Conservation (phyloP, 1,284 basidiomycete genomes). For the Cutaneotrichosporon sp. region DNA sequence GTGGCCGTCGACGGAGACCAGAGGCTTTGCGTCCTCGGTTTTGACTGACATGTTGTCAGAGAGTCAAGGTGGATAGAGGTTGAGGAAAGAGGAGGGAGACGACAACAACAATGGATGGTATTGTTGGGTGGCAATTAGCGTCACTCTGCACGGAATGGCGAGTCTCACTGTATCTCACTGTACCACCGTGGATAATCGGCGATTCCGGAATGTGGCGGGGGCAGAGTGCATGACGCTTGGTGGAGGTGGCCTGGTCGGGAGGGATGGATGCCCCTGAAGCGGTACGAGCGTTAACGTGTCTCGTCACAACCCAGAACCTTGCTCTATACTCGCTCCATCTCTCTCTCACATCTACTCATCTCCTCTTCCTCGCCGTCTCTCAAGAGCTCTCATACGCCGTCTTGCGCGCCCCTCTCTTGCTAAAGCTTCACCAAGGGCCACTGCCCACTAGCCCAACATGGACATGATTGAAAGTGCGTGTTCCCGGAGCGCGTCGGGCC, state of each 20-base stretch:
- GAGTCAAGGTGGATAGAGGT: not conserved
- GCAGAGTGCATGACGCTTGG: not conserved
- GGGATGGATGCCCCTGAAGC: conserved; percentile 1
- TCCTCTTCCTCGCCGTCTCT: not conserved
- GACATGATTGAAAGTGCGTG: conserved; percentile 21
- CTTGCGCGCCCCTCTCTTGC: not conserved
- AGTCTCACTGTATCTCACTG: no score
- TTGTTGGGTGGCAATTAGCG: conserved; percentile 10
- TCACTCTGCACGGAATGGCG: no score
- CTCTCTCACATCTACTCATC: not conserved
- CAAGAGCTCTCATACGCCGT: not conserved
- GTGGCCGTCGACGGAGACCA: conserved; percentile 17
- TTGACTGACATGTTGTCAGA: conserved; percentile 14
- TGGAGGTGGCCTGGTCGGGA: no score
- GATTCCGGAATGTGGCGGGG: not conserved
- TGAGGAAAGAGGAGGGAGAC: not conserved
- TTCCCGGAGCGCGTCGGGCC: not conserved
- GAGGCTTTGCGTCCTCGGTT: conserved; percentile 26
- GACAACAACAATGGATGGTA: conserved; percentile 2
- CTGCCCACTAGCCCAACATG: conserved; percentile 15
- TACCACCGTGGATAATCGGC: conserved; percentile 1
- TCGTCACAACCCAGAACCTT: not conserved
- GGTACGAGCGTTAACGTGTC: conserved; percentile 2
- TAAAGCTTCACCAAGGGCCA: not conserved
- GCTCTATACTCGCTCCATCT: not conserved